phyloP scores from a whole-genome alignment of 306 rosid species.

The Dryas alaskensis region DNA sequence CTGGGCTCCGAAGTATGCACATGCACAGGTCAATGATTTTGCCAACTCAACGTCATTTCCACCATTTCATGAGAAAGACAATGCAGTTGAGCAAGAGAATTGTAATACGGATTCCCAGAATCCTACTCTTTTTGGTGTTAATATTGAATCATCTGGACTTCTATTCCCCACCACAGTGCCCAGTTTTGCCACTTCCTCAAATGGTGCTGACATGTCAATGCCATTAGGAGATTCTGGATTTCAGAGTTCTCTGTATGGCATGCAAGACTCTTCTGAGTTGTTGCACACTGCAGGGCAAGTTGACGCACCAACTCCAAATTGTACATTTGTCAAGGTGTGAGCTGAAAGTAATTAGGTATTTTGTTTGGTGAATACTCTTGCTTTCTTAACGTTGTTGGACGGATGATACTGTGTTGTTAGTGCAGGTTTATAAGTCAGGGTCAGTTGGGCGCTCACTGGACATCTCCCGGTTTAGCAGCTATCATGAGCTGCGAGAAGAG shows the following conservation, averaged over 20 bases:
- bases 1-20: conserved; percentile 51
- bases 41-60: conserved; percentile 53
- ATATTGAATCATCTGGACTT: conserved; percentile 82
- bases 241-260: conserved; percentile 55
- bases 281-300: conserved; percentile 63
- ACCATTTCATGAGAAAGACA: conserved; percentile 57
- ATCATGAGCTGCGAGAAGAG: conserved; percentile 86
- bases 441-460: conserved; percentile 89
- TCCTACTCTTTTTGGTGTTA: conserved; percentile 68
- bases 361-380: conserved; percentile 2
- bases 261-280: conserved; percentile 68
- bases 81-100: conserved; percentile 44
- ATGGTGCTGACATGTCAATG: conserved; percentile 52
- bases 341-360: conserved; percentile 15
- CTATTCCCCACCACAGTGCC: conserved; percentile 66
- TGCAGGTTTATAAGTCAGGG: conserved; percentile 79
- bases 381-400: conserved; percentile 12
- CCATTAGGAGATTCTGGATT: conserved; percentile 66
- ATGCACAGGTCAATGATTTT: conserved; percentile 50
- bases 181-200: conserved; percentile 45
- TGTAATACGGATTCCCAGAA: conserved; percentile 56
- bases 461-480: conserved; percentile 92
- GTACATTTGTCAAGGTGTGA: conserved; percentile 71
- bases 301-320: conserved; percentile 58
- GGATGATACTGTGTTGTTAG: conserved; percentile 28